A percentile compares a stretch with the other conserved stretches of the same genome.
Conservation (phyloP, 2,329 filamentous ascomycete species). For the Herpomyces periplanetae region DNA sequence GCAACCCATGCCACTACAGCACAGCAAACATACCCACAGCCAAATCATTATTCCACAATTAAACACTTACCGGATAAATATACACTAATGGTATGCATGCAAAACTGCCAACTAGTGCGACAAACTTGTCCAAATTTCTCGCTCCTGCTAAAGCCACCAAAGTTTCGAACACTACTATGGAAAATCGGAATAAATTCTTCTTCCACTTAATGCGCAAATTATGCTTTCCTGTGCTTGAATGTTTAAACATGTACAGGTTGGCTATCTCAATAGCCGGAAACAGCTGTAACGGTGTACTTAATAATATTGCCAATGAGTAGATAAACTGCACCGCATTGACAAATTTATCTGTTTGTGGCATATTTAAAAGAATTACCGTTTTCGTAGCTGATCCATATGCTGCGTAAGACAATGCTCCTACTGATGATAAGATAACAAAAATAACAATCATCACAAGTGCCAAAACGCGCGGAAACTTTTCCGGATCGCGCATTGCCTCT, state of each 20-base stretch:
- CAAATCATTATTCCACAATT: neutral
- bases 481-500: constrained; percentile 66
- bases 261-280: constrained; percentile 92
- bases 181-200: constrained; percentile 87
- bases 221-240: constrained; percentile 85
- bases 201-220: constrained; percentile 98
- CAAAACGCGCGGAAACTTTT: constrained; percentile 62
- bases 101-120: constrained; percentile 78
- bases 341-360: constrained; percentile 73
- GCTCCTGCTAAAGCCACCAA: constrained; percentile 67
- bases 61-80: constrained; percentile 52
- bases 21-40: too few species aligned
- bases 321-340: constrained; percentile 88
- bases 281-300: constrained; percentile 78
- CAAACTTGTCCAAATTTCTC: constrained; percentile 81
- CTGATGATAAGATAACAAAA: constrained; percentile 43
- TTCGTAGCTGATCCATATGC: constrained; percentile 82
- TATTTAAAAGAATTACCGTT: constrained; percentile 76
- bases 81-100: constrained; percentile 88
- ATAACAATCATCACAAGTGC: constrained; percentile 79
- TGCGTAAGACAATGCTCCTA: constrained; percentile 74
- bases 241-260: constrained; percentile 67
- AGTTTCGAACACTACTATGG: constrained; percentile 53
- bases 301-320: constrained; percentile 82
- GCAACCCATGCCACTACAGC: too few species aligned